These are phyloP conservation scores for Telopea speciosissima DNA, from an alignment of 177 flowering plant genomes.

Conservation along the genomic window DNA sequence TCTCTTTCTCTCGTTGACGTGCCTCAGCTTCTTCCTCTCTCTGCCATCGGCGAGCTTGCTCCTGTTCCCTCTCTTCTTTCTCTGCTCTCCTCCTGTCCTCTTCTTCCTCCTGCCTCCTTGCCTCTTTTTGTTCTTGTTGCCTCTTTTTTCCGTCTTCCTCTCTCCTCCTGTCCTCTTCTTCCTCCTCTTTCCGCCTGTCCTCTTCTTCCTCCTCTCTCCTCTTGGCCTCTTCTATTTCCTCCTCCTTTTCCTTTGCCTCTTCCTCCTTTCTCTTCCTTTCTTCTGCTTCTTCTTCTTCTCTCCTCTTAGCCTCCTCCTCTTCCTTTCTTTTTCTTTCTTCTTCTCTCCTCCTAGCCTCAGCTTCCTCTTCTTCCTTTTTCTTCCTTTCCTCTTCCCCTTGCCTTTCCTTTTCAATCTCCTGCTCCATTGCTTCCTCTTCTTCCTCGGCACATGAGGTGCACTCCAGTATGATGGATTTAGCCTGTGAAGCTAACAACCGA, in stretches of 20 bases:
- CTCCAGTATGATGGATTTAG: slow-evolving; percentile 44
- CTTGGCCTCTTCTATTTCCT: slow-evolving; percentile 3
- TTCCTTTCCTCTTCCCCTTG: slow-evolving; percentile 16
- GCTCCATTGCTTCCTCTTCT: slow-evolving; percentile 42
- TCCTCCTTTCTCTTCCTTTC: neutral
- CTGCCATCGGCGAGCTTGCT: slow-evolving; percentile 4
- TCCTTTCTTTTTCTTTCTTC: slow-evolving; percentile 10
- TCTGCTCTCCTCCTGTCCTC: neutral
- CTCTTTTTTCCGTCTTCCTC: slow-evolving; percentile 11
- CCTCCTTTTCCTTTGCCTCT: slow-evolving; percentile 5
- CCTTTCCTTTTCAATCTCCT: slow-evolving; percentile 33
- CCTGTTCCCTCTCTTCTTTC: slow-evolving; percentile 11
- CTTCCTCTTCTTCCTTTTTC: slow-evolving; percentile 12
- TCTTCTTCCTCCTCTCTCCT: slow-evolving; percentile 11
- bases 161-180: slow-evolving; percentile 11
- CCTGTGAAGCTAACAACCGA: slow-evolving; percentile 35
- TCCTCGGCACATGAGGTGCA: slow-evolving; percentile 85
- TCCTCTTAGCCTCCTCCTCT: neutral
- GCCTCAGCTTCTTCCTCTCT: slow-evolving; percentile 6
- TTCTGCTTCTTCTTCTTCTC: slow-evolving; percentile 8
- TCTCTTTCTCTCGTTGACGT: slow-evolving; percentile 2
- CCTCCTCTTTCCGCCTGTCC: slow-evolving; percentile 13
- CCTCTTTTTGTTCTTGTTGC: slow-evolving; percentile 7
- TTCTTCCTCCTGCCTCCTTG: neutral
- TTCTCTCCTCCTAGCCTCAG: slow-evolving; percentile 13